phyloP scores from a whole-genome alignment of 345 rosid species.

The Eucalyptus cladocalyx region DNA sequence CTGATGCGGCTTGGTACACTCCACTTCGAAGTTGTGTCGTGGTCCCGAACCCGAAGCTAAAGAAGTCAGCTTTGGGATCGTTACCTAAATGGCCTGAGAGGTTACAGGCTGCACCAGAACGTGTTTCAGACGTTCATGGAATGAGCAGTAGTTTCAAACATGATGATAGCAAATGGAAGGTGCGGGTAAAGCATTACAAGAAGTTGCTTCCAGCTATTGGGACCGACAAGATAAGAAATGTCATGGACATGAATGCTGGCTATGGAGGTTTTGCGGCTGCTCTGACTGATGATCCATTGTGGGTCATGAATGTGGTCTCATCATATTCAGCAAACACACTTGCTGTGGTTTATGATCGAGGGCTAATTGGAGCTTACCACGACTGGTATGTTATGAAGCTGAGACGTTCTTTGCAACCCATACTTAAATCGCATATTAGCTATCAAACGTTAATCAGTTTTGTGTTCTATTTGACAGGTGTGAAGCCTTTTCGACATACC shows the following conservation, averaged over 20 bases:
- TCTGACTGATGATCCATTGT: conserved; percentile 57
- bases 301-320: conserved; percentile 98
- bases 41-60: conserved; percentile 57
- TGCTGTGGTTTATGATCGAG: conserved; percentile 81
- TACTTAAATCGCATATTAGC: not conserved
- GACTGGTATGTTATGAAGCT: conserved; percentile 53
- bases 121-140: conserved; percentile 56
- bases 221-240: conserved; percentile 74
- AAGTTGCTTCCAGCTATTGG: conserved; percentile 75
- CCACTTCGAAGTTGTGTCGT: conserved; percentile 87
- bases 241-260: conserved; percentile 95
- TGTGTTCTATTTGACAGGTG: conserved; percentile 52
- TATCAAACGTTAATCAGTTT: not conserved
- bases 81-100: conserved; percentile 87
- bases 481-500: conserved; percentile 95
- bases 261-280: conserved; percentile 97
- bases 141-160: conserved; percentile 51
- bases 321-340: conserved; percentile 77
- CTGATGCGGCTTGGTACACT: conserved; percentile 97
- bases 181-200: conserved; percentile 73
- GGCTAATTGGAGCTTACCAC: conserved; percentile 89
- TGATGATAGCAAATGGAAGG: conserved; percentile 81
- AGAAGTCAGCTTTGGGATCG: conserved; percentile 46
- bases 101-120: conserved; percentile 60
- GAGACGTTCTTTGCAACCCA: not conserved